These are phyloP conservation scores for Phlyctochytrium planicorne DNA, from an alignment of 192 early-diverging fungal genomes.

Conservation along the genomic window DNA sequence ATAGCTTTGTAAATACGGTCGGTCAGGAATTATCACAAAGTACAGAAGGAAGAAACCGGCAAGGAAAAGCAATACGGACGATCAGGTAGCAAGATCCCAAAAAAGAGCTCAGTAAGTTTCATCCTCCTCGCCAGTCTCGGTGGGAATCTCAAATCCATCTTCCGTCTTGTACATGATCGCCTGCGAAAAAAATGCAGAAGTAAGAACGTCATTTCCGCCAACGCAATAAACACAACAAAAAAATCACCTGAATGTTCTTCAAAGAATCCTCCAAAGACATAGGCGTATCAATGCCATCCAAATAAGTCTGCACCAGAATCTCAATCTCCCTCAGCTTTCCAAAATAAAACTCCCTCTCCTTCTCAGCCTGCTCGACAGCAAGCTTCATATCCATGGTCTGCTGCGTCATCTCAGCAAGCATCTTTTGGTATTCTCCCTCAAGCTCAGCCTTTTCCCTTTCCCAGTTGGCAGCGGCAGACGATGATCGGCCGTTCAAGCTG, in stretches of 20 bases:
- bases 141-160: constrained; percentile 82
- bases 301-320: constrained; percentile 78
- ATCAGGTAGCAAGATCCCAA: not conserved
- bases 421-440: constrained; percentile 56
- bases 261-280: constrained; percentile 45
- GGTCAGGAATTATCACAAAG: too few relatives aligned
- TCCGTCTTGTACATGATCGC: constrained; percentile 86
- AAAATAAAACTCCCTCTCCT: constrained; percentile 98
- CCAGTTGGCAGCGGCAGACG: constrained; percentile 1
- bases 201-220: too few relatives aligned
- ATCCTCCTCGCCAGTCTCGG: constrained; percentile 30
- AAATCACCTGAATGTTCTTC: constrained; percentile 68
- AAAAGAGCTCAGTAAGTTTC: constrained; percentile 31
- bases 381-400: constrained; percentile 80
- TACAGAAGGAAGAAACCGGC: too few relatives aligned
- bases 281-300: constrained; percentile 56
- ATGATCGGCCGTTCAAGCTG: constrained; percentile 3
- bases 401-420: constrained; percentile 72
- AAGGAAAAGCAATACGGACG: too few relatives aligned
- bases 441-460: constrained; percentile 26
- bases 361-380: constrained; percentile 88
- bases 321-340: constrained; percentile 92
- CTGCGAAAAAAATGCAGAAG: too few relatives aligned
- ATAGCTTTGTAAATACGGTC: too few relatives aligned
- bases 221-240: not conserved